These are phyloP conservation scores for Schizonepeta tenuifolia DNA, from an alignment of 257 asterid genomes.

Conservation along the genomic window DNA sequence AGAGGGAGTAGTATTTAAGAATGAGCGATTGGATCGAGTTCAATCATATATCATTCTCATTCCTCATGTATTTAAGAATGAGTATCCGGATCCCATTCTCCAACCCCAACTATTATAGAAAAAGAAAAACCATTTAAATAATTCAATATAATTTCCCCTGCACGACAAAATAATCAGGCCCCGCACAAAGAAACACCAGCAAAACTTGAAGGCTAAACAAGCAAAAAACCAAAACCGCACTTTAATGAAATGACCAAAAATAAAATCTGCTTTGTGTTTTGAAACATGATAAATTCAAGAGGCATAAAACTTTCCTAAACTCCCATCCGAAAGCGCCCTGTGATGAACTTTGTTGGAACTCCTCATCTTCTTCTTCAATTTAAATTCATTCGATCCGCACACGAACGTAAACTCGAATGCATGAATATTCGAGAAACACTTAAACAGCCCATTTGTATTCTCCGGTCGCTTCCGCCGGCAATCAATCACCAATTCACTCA, in stretches of 20 bases:
- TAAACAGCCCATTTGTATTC: constrained; percentile 47
- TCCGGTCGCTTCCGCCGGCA: constrained; percentile 32
- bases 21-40: no score
- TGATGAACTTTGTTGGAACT: constrained; percentile 31
- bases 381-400: constrained; percentile 48
- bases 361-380: constrained; percentile 33
- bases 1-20: no score
- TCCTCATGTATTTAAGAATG: no score
- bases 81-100: no score
- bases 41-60: no score
- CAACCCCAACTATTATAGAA: no score
- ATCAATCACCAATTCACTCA: constrained; percentile 11
- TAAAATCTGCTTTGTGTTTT: background rate
- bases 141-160: no score
- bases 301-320: constrained; percentile 31
- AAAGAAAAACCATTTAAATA: no score
- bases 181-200: no score
- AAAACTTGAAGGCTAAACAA: background rate
- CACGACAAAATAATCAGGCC: no score
- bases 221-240: background rate
- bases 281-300: constrained; percentile 15
- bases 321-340: constrained; percentile 34
- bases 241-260: constrained; percentile 9
- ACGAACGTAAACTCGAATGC: constrained; percentile 62
- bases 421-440: constrained; percentile 60